phyloP scores from a whole-genome alignment of 2,329 filamentous ascomycete species.

The Pseudonectria foliicola region DNA sequence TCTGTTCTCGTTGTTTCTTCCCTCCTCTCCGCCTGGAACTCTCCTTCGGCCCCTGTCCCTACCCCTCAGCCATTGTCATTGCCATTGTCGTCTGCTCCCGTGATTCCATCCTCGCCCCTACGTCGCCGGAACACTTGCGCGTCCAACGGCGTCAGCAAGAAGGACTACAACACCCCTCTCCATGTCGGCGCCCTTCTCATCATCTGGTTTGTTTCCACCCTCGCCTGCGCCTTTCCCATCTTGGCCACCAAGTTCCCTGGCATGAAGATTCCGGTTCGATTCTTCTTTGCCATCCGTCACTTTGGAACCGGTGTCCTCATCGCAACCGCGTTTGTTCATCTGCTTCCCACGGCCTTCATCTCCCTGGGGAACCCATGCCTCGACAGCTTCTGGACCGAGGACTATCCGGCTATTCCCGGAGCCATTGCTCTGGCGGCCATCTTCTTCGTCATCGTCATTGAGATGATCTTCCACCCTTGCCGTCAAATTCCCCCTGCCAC shows the following conservation, averaged over 20 bases:
- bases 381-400: constrained; percentile 64
- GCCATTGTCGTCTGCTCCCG: constrained; percentile 2
- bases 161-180: constrained; percentile 47
- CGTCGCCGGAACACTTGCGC: constrained; percentile 24
- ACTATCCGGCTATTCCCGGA: constrained; percentile 72
- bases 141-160: constrained; percentile 22
- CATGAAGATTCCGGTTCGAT: constrained; percentile 45
- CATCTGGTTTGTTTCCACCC: constrained; percentile 39
- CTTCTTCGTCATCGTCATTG: constrained; percentile 71
- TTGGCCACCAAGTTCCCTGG: constrained; percentile 44
- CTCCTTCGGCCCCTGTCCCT: constrained; percentile 4
- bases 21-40: constrained; percentile 20
- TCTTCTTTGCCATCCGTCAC: constrained; percentile 55
- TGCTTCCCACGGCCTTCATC: constrained; percentile 58
- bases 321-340: constrained; percentile 74
- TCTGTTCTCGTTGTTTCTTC: constrained; percentile 34
- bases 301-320: constrained; percentile 71
- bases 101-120: constrained; percentile 8
- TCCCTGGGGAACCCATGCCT: constrained; percentile 61
- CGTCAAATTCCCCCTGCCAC: constrained; percentile 22
- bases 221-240: constrained; percentile 47
- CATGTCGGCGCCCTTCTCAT: constrained; percentile 52
- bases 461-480: constrained; percentile 56
- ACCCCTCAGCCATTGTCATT: no score
- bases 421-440: constrained; percentile 73